Evolutionary conservation across 2,329 filamentous ascomycete species (phyloP).

Genomic region (Setomelanomma holmii): DNA sequence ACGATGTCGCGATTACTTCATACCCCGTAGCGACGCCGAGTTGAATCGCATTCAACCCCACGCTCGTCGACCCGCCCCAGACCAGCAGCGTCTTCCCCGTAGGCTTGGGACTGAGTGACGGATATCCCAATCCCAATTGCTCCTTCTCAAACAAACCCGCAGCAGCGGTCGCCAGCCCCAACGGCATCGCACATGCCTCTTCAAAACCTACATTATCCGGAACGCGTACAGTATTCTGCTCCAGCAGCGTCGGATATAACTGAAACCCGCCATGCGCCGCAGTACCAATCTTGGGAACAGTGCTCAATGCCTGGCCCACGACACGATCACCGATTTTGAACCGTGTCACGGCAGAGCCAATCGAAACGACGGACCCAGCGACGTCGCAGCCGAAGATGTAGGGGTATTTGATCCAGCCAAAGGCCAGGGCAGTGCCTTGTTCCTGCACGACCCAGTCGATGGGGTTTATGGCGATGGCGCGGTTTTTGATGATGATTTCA

Average conservation of each 20-base stretch:
- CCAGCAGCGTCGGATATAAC: background rate
- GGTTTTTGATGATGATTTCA: background rate
- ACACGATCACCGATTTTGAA: slow-evolving; percentile 1
- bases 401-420: background rate
- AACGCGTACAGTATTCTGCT: background rate
- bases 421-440: background rate
- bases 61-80: background rate
- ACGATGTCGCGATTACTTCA: background rate
- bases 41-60: background rate
- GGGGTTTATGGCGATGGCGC: slow-evolving; percentile 2
- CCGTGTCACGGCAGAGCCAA: slow-evolving; percentile 34
- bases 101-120: background rate
- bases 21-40: background rate
- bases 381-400: slow-evolving; percentile 40
- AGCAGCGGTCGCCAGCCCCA: background rate
- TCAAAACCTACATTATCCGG: background rate
- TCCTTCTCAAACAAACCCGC: background rate
- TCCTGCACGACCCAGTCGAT: too few species aligned
- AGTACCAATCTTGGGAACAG: background rate
- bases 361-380: slow-evolving; percentile 38
- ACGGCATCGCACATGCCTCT: background rate
- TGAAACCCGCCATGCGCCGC: too few species aligned
- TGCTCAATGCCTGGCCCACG: background rate
- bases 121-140: background rate
- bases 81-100: background rate